Evolutionary conservation across 2,329 filamentous ascomycete species (phyloP), one percentile per base, ranked within the genome.

Genomic region (Pyrenophora graminea): DNA sequence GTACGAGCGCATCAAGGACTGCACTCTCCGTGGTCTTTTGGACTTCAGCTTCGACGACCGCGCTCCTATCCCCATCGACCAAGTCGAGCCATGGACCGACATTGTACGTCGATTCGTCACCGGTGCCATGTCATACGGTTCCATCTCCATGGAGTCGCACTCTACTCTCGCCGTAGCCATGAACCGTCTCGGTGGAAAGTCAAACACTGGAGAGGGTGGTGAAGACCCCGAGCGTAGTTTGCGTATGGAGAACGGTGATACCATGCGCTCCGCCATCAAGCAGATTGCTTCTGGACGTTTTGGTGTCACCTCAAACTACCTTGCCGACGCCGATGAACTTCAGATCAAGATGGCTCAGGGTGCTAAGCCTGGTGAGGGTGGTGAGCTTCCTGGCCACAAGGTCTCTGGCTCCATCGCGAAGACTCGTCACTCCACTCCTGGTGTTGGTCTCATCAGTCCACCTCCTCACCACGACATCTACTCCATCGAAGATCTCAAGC

Each of bases 271-370:
- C 61, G 90, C 93, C 45, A 97, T 97, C 76, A 97, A 97, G 79
- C 93, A 97, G 79, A 90, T 97, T 67, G 93, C 93, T 38, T 96
- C 91, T 39, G 93, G 93, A 58, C 89, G 93, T 68, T 97, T 97
- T 68, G 93, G 93, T 80, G 93, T 97, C 56, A 97, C 93, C 1
- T 94, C 90, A 52, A 90, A 91, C 71, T 97, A 97, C 72, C 85
- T 97, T 13, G 91, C 92, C 42, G 93, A 97, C 74, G 90, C 93
- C 15, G 93, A 97, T 69, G 92, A 97, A 77, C 81, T 97, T 39
- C 93, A 97, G 76, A 97, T 97, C 79, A 97, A 97, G 84, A 97
- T 97, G 93, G 93, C 93, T 8, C 93, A 97, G 77, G 93, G 93
- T 73, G 93, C 93, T 57, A 97, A 97, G 83, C 93, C 93, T 49